Evolutionary conservation across 257 asterid species (phyloP).

Genomic region (Galeopsis tetrahit): DNA sequence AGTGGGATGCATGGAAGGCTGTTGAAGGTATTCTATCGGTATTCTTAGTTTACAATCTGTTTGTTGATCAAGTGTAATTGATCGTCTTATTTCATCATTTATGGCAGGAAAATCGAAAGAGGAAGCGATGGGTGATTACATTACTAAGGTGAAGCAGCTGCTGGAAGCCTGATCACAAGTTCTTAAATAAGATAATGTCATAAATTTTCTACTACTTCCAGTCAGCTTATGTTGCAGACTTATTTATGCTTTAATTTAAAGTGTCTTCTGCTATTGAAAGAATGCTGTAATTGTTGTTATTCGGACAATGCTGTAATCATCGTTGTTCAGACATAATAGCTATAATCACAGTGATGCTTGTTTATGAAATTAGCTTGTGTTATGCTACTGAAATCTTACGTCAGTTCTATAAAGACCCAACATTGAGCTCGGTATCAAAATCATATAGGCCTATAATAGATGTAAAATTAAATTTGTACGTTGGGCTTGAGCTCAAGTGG

Average conservation of each 20-base stretch:
- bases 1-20: constrained; percentile 99
- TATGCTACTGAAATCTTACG: background rate
- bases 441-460: too few species aligned
- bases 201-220: background rate
- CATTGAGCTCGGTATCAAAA: too few species aligned
- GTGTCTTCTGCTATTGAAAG: constrained; percentile 23
- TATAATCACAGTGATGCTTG: constrained; percentile 9
- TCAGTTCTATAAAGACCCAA: too few species aligned
- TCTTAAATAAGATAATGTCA: constrained; percentile 20
- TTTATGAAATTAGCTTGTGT: background rate
- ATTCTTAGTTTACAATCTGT: background rate
- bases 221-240: background rate
- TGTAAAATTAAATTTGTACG: too few species aligned
- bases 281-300: constrained; percentile 13
- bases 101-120: constrained; percentile 76
- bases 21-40: constrained; percentile 66
- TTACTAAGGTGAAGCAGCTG: constrained; percentile 95
- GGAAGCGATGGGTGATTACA: constrained; percentile 81
- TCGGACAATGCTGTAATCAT: background rate
- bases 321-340: background rate
- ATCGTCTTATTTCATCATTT: constrained; percentile 9
- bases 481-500: too few species aligned
- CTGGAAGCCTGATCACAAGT: constrained; percentile 52
- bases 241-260: constrained; percentile 29
- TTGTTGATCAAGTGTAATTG: background rate